Evolutionary conservation across 2,329 filamentous ascomycete genomes (phyloP).

Genomic region (Arthrinium puccinioides): DNA sequence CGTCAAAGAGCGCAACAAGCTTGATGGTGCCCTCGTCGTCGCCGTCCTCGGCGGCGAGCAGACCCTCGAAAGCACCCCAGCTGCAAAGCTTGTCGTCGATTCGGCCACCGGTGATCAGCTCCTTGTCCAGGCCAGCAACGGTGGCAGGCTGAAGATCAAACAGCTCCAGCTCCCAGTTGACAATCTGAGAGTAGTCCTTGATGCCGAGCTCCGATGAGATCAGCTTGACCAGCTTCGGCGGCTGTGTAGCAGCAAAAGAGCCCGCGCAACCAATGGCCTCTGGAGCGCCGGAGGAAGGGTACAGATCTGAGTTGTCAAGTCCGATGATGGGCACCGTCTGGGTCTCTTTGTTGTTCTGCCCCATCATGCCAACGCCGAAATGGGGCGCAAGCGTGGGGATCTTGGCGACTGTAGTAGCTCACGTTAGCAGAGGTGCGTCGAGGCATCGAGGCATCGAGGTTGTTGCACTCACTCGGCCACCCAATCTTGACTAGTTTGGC

Average conservation of each 20-base stretch:
- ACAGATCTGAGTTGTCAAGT: constrained; percentile 63
- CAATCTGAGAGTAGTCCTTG: constrained; percentile 62
- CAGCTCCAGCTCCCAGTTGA: constrained; percentile 96
- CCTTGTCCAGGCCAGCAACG: constrained; percentile 77
- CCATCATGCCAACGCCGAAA: constrained; percentile 71
- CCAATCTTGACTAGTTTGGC: constrained; percentile 82
- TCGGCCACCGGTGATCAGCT: constrained; percentile 90
- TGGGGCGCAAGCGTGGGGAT: constrained; percentile 91
- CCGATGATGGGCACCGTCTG: constrained; percentile 93
- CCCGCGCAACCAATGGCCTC: constrained; percentile 53
- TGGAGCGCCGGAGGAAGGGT: constrained; percentile 23
- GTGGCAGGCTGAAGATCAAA: constrained; percentile 84
- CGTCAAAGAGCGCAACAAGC: constrained; percentile 89
- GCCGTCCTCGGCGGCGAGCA: constrained; percentile 59
- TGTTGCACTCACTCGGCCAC: constrained; percentile 62
- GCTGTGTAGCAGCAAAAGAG: constrained; percentile 77
- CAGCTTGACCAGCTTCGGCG: constrained; percentile 73
- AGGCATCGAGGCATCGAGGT: too few relatives aligned
- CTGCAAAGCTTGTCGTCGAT: constrained; percentile 98
- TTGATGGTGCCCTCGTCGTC: constrained; percentile 66
- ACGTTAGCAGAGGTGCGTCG: too few relatives aligned
- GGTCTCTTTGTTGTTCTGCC: constrained; percentile 73
- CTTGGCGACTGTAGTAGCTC: constrained; percentile 59
- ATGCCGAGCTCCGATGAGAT: constrained; percentile 76
- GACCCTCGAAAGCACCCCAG: constrained; percentile 79